A percentile compares a stretch with the other conserved stretches of the same genome.
These are phyloP conservation scores for Eucommia ulmoides DNA, from an alignment of 257 asterid genomes.

Conservation along the genomic window DNA sequence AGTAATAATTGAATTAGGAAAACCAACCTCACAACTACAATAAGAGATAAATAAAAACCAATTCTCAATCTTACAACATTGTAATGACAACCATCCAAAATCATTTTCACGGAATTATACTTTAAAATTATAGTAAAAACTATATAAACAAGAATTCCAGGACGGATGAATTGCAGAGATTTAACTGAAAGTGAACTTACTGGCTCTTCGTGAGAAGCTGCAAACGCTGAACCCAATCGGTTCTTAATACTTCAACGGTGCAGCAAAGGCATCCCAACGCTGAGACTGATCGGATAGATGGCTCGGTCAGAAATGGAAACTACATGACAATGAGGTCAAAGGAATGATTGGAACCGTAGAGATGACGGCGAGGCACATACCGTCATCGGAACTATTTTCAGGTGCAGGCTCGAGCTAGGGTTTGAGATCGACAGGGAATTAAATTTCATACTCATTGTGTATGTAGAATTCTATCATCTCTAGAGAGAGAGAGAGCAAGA, in stretches of 20 bases:
- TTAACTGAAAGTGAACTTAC: constrained; percentile 19
- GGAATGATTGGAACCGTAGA: constrained; percentile 6
- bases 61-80: neutral
- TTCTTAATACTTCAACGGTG: constrained; percentile 19
- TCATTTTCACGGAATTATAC: neutral
- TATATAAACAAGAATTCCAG: neutral
- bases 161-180: neutral
- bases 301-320: constrained; percentile 9
- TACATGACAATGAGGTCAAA: constrained; percentile 10
- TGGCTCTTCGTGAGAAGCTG: constrained; percentile 76
- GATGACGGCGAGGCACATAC: constrained; percentile 9
- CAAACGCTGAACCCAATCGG: constrained; percentile 35
- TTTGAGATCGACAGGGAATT: neutral
- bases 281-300: constrained; percentile 14
- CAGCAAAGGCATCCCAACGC: constrained; percentile 9
- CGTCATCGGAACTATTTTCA: constrained; percentile 1
- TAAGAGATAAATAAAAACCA: no score
- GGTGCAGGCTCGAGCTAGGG: neutral
- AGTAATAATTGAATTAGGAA: no score
- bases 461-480: neutral
- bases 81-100: neutral
- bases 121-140: no score
- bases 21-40: neutral
- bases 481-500: neutral
- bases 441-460: neutral